phyloP scores from a whole-genome alignment of 305 asterid species.

The Plantago coronopus region DNA sequence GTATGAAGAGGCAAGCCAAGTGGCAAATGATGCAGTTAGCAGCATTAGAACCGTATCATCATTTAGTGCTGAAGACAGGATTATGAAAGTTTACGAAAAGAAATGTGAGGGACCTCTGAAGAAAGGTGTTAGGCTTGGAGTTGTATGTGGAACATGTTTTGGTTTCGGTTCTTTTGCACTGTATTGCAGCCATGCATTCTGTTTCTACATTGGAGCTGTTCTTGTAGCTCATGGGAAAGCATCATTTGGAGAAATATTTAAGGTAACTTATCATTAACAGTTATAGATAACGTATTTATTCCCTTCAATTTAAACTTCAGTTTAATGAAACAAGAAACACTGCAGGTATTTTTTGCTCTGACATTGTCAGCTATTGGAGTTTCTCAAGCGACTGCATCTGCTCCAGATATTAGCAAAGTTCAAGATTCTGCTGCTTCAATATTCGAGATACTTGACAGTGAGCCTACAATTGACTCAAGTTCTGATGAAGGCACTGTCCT shows the following conservation, averaged over 20 bases:
- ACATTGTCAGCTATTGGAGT: slow-evolving; percentile 56
- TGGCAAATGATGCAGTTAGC: slow-evolving; percentile 84
- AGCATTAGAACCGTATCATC: slow-evolving; percentile 86
- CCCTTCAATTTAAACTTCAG: too few species aligned
- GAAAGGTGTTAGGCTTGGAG: slow-evolving; percentile 57
- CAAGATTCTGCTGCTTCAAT: slow-evolving; percentile 49
- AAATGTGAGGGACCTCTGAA: slow-evolving; percentile 63
- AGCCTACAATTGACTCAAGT: slow-evolving; percentile 44
- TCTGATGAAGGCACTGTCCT: slow-evolving; percentile 36
- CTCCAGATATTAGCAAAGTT: slow-evolving; percentile 50
- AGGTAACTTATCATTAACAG: slow-evolving; percentile 28
- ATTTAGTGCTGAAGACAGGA: slow-evolving; percentile 72
- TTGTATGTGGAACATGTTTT: slow-evolving; percentile 55
- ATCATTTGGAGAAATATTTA: slow-evolving; percentile 57
- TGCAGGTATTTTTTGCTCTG: slow-evolving; percentile 63
- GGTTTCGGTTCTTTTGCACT: slow-evolving; percentile 47
- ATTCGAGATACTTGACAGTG: slow-evolving; percentile 47
- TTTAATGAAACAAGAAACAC: not conserved
- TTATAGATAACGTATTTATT: too few species aligned
- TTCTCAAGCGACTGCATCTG: slow-evolving; percentile 48
- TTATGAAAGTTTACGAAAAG: slow-evolving; percentile 53
- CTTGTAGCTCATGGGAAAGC: slow-evolving; percentile 49
- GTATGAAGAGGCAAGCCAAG: slow-evolving; percentile 93
- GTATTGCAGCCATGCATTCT: slow-evolving; percentile 50
- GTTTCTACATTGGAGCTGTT: slow-evolving; percentile 71